Evolutionary conservation across 2,329 filamentous ascomycete genomes (phyloP).

Genomic region (Myriosclerotinia scirpicola): DNA sequence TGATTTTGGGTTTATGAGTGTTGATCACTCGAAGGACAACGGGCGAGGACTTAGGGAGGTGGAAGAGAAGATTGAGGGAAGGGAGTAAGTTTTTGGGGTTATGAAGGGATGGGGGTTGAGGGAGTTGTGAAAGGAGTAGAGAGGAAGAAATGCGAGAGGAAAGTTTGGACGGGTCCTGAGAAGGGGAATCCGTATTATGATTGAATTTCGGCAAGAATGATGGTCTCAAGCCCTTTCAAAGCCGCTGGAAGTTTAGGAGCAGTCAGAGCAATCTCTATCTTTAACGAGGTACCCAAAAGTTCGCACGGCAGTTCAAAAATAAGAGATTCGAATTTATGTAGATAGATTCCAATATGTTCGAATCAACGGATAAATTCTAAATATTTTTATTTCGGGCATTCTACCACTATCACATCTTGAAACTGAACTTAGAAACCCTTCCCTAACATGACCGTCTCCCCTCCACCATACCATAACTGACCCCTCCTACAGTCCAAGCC

Average conservation of each 20-base stretch:
- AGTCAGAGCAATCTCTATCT: neutral
- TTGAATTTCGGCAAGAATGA: neutral
- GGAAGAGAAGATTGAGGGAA: neutral
- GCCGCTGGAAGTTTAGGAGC: neutral
- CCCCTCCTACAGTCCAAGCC: slow-evolving; percentile 77
- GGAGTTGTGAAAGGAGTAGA: neutral
- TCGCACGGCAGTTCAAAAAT: neutral
- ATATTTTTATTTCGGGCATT: neutral
- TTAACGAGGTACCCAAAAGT: neutral
- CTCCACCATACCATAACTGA: slow-evolving; percentile 83
- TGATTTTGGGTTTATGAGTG: neutral
- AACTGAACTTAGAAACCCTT: slow-evolving; percentile 54
- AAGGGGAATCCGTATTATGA: neutral
- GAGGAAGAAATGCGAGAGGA: neutral
- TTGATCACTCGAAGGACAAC: neutral
- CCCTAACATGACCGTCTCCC: slow-evolving; percentile 64
- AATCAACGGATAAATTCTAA: neutral
- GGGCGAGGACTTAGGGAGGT: neutral
- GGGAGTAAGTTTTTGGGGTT: neutral
- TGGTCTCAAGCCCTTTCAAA: neutral
- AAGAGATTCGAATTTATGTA: neutral
- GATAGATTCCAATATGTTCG: neutral
- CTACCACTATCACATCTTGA: neutral
- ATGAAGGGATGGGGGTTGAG: neutral
- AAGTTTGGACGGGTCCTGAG: neutral